Percentiles rank a stretch among this genome's conserved stretches.
phyloP scores from a whole-genome alignment of 345 rosid species.

The Hibiscus mutabilis region DNA sequence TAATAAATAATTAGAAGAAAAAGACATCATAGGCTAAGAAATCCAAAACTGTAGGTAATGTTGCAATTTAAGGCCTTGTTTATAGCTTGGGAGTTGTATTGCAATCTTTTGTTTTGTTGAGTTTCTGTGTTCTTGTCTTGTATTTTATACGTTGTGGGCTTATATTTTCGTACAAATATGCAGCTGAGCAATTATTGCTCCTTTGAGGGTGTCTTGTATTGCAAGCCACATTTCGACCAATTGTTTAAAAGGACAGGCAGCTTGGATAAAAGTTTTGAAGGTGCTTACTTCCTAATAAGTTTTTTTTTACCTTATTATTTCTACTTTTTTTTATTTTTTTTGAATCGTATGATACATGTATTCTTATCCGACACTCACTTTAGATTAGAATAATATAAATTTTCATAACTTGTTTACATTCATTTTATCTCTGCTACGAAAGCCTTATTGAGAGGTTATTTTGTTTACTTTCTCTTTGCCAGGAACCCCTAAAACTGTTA shows the following conservation, averaged over 20 bases:
- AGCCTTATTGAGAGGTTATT: not conserved
- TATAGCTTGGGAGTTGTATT: too few species aligned
- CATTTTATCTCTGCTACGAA: not conserved
- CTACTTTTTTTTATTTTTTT: not conserved
- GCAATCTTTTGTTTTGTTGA: too few species aligned
- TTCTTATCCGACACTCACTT: not conserved
- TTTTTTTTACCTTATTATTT: not conserved
- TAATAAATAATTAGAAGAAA: too few species aligned
- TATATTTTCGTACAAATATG: slow-evolving; percentile 13
- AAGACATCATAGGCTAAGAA: too few species aligned
- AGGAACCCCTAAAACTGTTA: slow-evolving; percentile 56
- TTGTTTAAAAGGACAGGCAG: slow-evolving; percentile 70
- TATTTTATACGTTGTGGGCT: not conserved
- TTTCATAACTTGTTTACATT: not conserved
- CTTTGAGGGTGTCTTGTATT: slow-evolving; percentile 66
- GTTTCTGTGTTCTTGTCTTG: too few species aligned
- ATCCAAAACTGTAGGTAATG: too few species aligned
- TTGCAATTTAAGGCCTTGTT: too few species aligned
- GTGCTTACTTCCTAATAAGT: slow-evolving; percentile 18
- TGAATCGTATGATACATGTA: too few species aligned
- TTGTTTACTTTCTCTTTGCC: not conserved
- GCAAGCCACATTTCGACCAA: slow-evolving; percentile 82
- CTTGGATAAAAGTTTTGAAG: slow-evolving; percentile 70
- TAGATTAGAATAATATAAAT: not conserved
- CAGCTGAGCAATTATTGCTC: slow-evolving; percentile 62